Conservation (phyloP, 352 stramenopile species). For the Phytophthora sp. region DNA sequence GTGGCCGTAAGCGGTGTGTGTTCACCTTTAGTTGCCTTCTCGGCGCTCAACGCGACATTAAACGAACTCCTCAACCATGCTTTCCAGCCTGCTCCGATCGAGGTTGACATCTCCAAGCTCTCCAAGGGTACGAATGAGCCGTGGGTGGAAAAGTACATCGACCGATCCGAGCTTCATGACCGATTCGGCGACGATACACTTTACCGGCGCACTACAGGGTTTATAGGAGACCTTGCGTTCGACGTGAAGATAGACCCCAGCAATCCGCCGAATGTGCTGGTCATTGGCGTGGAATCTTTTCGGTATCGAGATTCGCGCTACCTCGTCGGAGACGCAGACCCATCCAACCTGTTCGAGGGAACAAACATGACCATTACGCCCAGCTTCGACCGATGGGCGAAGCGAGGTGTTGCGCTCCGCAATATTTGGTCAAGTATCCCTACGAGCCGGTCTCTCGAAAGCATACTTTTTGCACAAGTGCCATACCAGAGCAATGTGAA, state of each 20-base stretch:
- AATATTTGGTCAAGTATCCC: conserved; percentile 63
- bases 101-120: not conserved
- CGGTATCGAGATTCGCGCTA: conserved; percentile 10
- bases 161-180: not conserved
- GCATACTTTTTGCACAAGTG: conserved; percentile 57
- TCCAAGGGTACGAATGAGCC: not conserved
- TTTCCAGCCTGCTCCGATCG: conserved; percentile 3
- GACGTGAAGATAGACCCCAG: conserved; percentile 1
- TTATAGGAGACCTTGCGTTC: conserved; percentile 12
- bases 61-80: conserved; percentile 5
- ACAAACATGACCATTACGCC: conserved; percentile 37
- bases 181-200: conserved; percentile 2
- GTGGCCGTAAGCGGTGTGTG: not conserved
- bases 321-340: conserved; percentile 20
- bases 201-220: conserved; percentile 10
- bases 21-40: conserved; percentile 2
- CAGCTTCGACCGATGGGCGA: conserved; percentile 53
- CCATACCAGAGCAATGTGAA: conserved; percentile 52
- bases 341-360: conserved; percentile 35
- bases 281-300: conserved; percentile 14
- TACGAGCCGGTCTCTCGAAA: conserved; percentile 61
- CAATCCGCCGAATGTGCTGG: conserved; percentile 6
- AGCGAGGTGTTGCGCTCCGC: conserved; percentile 46
- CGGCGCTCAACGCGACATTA: not conserved
- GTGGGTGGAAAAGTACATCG: conserved; percentile 9